These are phyloP conservation scores for Lenzites betulinus DNA, from an alignment of 768 basidiomycete genomes.

Conservation along the genomic window DNA sequence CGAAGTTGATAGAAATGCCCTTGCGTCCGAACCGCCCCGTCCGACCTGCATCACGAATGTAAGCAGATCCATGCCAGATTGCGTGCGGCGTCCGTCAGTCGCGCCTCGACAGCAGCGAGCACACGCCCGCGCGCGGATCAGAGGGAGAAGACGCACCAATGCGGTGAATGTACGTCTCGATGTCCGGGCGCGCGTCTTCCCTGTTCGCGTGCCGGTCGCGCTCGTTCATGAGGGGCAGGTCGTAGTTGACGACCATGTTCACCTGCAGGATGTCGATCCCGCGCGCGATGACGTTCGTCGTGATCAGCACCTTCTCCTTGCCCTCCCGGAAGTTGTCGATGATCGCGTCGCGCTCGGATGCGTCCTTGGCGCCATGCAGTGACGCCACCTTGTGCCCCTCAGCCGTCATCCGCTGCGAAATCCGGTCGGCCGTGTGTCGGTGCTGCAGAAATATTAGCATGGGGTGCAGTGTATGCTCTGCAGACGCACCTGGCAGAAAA, in stretches of 20 bases:
- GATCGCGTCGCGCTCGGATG: slow-evolving; percentile 83
- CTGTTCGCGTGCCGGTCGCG: slow-evolving; percentile 46
- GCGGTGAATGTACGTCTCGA: slow-evolving; percentile 97
- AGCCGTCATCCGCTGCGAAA: slow-evolving; percentile 84
- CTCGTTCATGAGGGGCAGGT: slow-evolving; percentile 85
- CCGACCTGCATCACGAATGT: slow-evolving; percentile 63
- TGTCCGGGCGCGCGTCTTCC: slow-evolving; percentile 70
- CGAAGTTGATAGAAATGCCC: slow-evolving; percentile 97
- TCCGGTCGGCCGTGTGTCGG: slow-evolving; percentile 90
- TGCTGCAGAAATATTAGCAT: slow-evolving; percentile 48
- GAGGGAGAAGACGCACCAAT: slow-evolving; percentile 64
- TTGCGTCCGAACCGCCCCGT: slow-evolving; percentile 98
- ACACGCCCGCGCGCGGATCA: background rate
- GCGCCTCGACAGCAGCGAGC: background rate
- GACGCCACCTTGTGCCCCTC: slow-evolving; percentile 98
- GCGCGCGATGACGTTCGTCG: slow-evolving; percentile 97
- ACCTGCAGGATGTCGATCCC: slow-evolving; percentile 99
- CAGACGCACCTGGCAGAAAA: slow-evolving; percentile 87
- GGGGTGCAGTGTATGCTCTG: background rate
- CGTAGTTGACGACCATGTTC: slow-evolving; percentile 99
- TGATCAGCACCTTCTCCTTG: slow-evolving; percentile 95
- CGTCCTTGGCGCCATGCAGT: slow-evolving; percentile 92
- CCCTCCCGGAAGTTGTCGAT: slow-evolving; percentile 97
- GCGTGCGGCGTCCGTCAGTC: background rate
- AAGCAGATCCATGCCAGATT: slow-evolving; percentile 4